Base-by-base conservation (phyloP, 495 filamentous ascomycete genomes). In the Penicillium argentinense region DNA sequence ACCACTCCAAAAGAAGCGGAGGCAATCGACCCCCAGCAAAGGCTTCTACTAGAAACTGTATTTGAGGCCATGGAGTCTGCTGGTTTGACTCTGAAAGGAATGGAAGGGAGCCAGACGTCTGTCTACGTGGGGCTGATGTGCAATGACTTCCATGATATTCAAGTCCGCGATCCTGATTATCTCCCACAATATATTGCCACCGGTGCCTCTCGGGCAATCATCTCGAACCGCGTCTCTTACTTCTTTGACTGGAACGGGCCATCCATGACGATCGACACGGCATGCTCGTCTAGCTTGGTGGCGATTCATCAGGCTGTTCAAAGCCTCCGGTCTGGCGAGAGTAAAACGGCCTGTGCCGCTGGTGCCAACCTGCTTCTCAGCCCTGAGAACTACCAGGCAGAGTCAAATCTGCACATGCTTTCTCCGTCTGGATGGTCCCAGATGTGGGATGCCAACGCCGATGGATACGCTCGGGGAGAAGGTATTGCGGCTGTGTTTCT, bases 61-160 rank as follows among this genome's bases (percentile, higher is more conserved):
- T 84, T 79, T 25, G 77, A 83, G 45, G 72, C 72, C 0, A 56
- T 85, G 2, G 79, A 83, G 42, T 69, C 33, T 11, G 34, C n/a
- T 3, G 26, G 33, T 5, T 28, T 32, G 7, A 39, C 25, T 5
- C 13, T 51, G 4, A 24, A 45, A 12, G 23, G 19, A 12, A 16
- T 38, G 4, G 9, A 5, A 40, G 48, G 48, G n/a, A 32, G 26
- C 12, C 3, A 18, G 9, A 45, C 48, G 18, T 14, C 26, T 25
- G 62, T 42, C 47, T 61, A 19, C 39, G 60, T 19, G 47, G 74
- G 27, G 50, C 72, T 18, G 59, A 81, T 9, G 75, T 78, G 32
- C 28, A 12, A 23, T 4, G 53, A 56, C 33, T 39, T 42, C 11
- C 23, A 42, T 8, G 26, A 32, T 9, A 56, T 56, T 60, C 13